Evolutionary conservation across 129 eudicot species (phyloP).

Genomic region (Erigeron canadensis): DNA sequence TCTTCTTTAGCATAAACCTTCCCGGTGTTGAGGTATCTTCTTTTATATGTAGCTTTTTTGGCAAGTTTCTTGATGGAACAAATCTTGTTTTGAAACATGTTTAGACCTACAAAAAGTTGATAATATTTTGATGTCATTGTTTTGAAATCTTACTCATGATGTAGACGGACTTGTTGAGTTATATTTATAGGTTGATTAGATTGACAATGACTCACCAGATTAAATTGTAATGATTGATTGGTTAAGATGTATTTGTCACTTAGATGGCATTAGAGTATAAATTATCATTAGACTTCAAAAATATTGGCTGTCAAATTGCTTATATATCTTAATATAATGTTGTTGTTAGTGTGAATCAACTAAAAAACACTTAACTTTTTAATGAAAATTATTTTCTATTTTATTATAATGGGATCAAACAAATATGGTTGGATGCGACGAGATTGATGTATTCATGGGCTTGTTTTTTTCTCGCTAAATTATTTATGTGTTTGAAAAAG

Average conservation of each 20-base stretch:
- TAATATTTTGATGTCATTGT: constrained; percentile 17
- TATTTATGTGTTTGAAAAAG: constrained; percentile 10
- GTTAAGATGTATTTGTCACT: constrained; percentile 32
- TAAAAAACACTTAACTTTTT: background rate
- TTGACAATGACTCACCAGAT: constrained; percentile 21
- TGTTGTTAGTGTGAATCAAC: constrained; percentile 22
- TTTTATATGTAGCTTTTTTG: constrained; percentile 11
- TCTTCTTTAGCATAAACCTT: constrained; percentile 16
- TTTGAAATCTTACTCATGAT: constrained; percentile 8
- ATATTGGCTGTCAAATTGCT: constrained; percentile 21
- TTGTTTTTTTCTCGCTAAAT: background rate
- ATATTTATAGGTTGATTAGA: constrained; percentile 21
- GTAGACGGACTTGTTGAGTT: constrained; percentile 1
- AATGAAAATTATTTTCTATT: constrained; percentile 1
- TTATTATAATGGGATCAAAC: constrained; percentile 11
- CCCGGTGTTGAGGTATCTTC: background rate
- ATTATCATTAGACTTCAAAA: constrained; percentile 14
- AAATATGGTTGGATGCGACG: constrained; percentile 18
- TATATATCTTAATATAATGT: constrained; percentile 20
- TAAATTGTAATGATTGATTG: constrained; percentile 24
- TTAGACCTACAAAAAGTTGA: constrained; percentile 16
- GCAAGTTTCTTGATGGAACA: constrained; percentile 22
- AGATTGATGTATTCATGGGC: constrained; percentile 13
- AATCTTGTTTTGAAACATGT: constrained; percentile 16
- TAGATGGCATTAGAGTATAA: constrained; percentile 25